A percentile compares a stretch with the other conserved stretches of the same genome.
Evolutionary conservation across 176 grass and related monocot species (phyloP).

Genomic region (Elaeis guineensis): DNA sequence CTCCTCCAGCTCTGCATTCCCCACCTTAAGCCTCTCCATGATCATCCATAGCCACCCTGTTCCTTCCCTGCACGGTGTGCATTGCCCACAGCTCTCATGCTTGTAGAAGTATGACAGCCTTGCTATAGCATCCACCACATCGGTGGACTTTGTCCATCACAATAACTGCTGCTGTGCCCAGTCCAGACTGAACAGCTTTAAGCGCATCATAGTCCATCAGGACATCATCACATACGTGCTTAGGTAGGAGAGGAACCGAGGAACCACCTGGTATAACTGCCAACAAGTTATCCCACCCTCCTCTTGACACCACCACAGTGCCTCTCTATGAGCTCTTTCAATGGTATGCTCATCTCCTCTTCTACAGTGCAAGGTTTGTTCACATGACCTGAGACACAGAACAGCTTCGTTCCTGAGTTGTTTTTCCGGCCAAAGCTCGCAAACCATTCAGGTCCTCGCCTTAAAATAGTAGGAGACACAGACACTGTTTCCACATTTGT

Average conservation of each 20-base stretch:
- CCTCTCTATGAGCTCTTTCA: constrained; percentile 68
- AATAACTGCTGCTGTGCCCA: constrained; percentile 81
- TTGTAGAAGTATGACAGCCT: constrained; percentile 91
- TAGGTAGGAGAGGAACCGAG: too few species aligned
- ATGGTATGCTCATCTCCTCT: constrained; percentile 92
- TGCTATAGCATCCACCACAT: constrained; percentile 82
- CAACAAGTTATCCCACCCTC: constrained; percentile 91
- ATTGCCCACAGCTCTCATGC: constrained; percentile 94
- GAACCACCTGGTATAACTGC: constrained; percentile 5
- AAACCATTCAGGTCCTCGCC: constrained; percentile 90
- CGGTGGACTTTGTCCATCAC: constrained; percentile 95
- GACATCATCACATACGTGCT: constrained; percentile 35
- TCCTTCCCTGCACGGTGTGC: constrained; percentile 89
- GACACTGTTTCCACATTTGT: constrained; percentile 91
- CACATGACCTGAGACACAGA: constrained; percentile 78
- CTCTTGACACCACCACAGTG: constrained; percentile 89
- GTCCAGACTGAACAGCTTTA: constrained; percentile 68
- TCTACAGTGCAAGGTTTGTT: constrained; percentile 95
- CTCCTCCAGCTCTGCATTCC: constrained; percentile 82
- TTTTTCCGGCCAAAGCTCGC: constrained; percentile 90
- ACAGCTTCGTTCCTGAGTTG: constrained; percentile 78
- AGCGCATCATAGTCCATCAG: constrained; percentile 94
- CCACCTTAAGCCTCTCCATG: constrained; percentile 96
- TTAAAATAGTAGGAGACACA: constrained; percentile 81
- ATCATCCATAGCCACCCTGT: constrained; percentile 94